These are phyloP conservation scores for Globisporangium apiculatum DNA, from an alignment of 352 stramenopile species.

Conservation along the genomic window DNA sequence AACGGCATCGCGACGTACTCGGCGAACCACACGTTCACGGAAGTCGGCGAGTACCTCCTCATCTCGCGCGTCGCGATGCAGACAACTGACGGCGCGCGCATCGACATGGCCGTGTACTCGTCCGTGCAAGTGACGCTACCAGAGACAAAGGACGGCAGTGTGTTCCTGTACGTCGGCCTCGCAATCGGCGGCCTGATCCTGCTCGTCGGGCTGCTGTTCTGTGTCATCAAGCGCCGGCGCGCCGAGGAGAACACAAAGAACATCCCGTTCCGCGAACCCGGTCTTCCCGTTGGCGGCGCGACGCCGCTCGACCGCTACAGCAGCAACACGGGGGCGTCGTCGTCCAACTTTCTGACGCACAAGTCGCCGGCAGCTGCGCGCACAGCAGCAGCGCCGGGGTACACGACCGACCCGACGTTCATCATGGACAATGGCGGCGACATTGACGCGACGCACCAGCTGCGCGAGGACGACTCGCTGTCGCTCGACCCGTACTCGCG, in stretches of 20 bases:
- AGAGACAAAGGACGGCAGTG: constrained; percentile 29
- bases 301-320: constrained; percentile 28
- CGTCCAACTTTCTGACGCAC: constrained; percentile 62
- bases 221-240: constrained; percentile 59
- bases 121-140: constrained; percentile 51
- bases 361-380: constrained; percentile 37
- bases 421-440: constrained; percentile 24
- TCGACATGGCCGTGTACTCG: constrained; percentile 82
- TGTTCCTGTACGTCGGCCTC: constrained; percentile 70
- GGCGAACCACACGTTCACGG: constrained; percentile 45
- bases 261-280: constrained; percentile 66
- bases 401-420: constrained; percentile 27
- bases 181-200: constrained; percentile 61
- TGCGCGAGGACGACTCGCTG: constrained; percentile 40
- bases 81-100: constrained; percentile 58
- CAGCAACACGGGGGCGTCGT: constrained; percentile 45
- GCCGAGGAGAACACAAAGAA: constrained; percentile 55
- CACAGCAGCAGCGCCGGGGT: constrained; percentile 7
- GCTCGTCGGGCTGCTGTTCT: constrained; percentile 56
- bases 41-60: constrained; percentile 56
- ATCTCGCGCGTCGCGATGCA: constrained; percentile 66
- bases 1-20: constrained; percentile 42
- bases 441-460: constrained; percentile 20
- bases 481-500: constrained; percentile 66
- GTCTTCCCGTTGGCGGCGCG: constrained; percentile 16